Evolutionary conservation across 176 grass and related monocot genomes (phyloP).

Genomic region (Elymus sibiricus): DNA sequence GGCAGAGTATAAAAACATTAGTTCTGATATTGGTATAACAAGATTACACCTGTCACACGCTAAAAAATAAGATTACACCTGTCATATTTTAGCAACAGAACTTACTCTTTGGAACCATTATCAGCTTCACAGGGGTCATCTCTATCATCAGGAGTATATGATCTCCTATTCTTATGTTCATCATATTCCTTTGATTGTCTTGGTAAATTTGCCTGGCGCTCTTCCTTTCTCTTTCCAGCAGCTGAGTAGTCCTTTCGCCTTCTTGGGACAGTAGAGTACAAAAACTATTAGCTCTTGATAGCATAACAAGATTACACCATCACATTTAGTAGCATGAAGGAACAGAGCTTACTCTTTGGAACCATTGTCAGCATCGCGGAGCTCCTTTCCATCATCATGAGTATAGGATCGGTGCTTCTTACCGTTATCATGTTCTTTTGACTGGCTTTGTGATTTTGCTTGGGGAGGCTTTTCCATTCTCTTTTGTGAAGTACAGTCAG

Average conservation of each 20-base stretch:
- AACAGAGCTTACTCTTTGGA: constrained; percentile 11
- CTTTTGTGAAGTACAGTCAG: constrained; percentile 8
- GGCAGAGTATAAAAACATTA: background rate
- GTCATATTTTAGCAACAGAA: background rate
- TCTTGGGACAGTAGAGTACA: constrained; percentile 61
- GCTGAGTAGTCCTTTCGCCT: constrained; percentile 44
- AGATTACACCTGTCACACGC: background rate
- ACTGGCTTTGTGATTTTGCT: background rate
- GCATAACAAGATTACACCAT: background rate
- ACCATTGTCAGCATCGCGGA: background rate
- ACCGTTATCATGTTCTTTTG: background rate
- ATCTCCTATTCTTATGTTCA: constrained; percentile 26
- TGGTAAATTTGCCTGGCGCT: constrained; percentile 25
- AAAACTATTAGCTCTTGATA: constrained; percentile 10
- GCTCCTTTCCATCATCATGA: background rate
- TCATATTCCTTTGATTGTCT: constrained; percentile 33
- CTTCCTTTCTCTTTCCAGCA: constrained; percentile 52
- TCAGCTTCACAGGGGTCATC: constrained; percentile 25
- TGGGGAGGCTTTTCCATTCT: background rate
- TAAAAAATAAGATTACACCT: background rate
- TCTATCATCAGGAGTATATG: constrained; percentile 37
- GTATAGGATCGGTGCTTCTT: constrained; percentile 1
- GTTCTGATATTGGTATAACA: background rate
- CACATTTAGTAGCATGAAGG: constrained; percentile 6
- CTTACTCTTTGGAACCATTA: constrained; percentile 55